phyloP scores from a whole-genome alignment of 2,329 filamentous ascomycete species.

The Lachnellula subtilissima region DNA sequence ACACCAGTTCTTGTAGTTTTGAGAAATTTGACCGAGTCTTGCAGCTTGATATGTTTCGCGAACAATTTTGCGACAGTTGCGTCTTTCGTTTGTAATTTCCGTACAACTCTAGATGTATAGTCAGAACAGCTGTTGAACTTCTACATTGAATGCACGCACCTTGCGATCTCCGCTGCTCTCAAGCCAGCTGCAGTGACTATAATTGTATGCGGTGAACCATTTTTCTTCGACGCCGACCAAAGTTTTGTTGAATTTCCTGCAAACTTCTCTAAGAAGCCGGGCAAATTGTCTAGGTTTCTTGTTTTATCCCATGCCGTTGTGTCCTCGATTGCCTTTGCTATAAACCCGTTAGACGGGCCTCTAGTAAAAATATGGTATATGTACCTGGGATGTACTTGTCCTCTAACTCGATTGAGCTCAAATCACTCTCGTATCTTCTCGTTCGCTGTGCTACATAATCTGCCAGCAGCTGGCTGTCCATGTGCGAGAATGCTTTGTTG shows the following conservation, averaged over 20 bases:
- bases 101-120: slow-evolving; percentile 53
- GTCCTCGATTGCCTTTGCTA: slow-evolving; percentile 72
- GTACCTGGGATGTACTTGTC: slow-evolving; percentile 76
- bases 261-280: slow-evolving; percentile 70
- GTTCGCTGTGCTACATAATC: slow-evolving; percentile 81
- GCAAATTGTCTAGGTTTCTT: slow-evolving; percentile 67
- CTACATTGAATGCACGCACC: slow-evolving; percentile 41
- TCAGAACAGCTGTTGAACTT: slow-evolving; percentile 6
- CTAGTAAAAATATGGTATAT: slow-evolving; percentile 13
- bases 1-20: slow-evolving; percentile 69
- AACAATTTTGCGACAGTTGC: slow-evolving; percentile 84
- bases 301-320: slow-evolving; percentile 68
- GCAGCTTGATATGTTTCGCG: slow-evolving; percentile 95
- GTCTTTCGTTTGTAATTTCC: slow-evolving; percentile 75
- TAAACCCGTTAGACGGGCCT: slow-evolving; percentile 1
- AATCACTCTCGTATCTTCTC: slow-evolving; percentile 69
- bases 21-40: slow-evolving; percentile 76
- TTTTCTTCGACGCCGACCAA: slow-evolving; percentile 57
- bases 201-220: slow-evolving; percentile 77
- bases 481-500: slow-evolving; percentile 73
- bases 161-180: slow-evolving; percentile 77
- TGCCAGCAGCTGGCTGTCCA: slow-evolving; percentile 78
- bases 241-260: slow-evolving; percentile 55
- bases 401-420: slow-evolving; percentile 79
- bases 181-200: slow-evolving; percentile 82